A percentile compares a stretch with the other conserved stretches of the same genome.
Evolutionary conservation across 1,284 basidiomycete species (phyloP).

Genomic region (Schizophyllum amplum): DNA sequence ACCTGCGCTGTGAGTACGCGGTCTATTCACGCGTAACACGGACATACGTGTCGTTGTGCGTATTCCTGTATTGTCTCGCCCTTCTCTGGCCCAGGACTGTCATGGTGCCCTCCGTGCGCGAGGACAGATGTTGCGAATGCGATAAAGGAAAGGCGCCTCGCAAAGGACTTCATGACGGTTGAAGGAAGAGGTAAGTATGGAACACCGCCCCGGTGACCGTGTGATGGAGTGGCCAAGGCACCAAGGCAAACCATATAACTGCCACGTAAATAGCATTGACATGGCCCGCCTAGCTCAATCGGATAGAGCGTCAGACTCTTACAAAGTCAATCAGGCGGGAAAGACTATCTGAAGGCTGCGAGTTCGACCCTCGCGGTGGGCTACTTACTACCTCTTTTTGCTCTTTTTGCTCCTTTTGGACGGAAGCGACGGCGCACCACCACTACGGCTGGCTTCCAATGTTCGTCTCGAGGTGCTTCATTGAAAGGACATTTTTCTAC

Average conservation of each 20-base stretch:
- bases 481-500: background rate
- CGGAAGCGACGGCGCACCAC: no score
- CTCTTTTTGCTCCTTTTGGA: background rate
- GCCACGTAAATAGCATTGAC: background rate
- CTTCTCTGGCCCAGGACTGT: constrained; percentile 25
- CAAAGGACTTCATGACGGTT: constrained; percentile 27
- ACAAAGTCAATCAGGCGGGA: constrained; percentile 7
- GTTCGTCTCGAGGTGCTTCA: no score
- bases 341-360: constrained; percentile 60
- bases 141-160: constrained; percentile 10
- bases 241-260: background rate
- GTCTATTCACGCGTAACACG: constrained; percentile 10
- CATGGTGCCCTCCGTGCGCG: constrained; percentile 38
- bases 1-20: constrained; percentile 7
- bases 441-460: no score
- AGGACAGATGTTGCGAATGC: constrained; percentile 19
- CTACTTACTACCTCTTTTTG: constrained; percentile 23
- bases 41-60: constrained; percentile 52
- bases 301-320: constrained; percentile 79
- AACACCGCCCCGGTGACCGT: background rate
- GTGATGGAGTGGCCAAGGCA: background rate
- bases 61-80: constrained; percentile 47
- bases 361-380: constrained; percentile 74
- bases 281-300: constrained; percentile 77
- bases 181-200: background rate